Evolutionary conservation across 176 grass and related monocot species (phyloP), one percentile per base, ranked within the genome.

Genomic region (Carex myosuroides): DNA sequence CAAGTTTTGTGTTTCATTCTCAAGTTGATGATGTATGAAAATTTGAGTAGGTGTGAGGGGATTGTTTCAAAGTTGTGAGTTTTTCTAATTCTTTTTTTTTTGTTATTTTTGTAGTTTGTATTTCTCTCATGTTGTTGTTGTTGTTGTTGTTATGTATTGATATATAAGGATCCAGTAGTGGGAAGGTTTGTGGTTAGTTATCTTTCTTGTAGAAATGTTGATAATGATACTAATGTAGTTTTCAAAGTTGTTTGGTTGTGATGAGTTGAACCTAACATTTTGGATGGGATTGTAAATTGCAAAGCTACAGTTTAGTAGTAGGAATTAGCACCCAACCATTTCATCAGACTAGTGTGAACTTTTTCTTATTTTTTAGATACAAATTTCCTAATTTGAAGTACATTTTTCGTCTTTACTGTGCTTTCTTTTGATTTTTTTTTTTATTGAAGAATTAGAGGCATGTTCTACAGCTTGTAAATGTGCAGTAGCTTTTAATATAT

Each of bases 1-100:
- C 81, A 8, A 83, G 81, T 63, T 83, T 83, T 37, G 81, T 83
- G 62, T 83, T 83, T 55, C 18, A 69, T 69, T 83, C 81, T 64
- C 81, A 83, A 83, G 81, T 66, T 30, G 62, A 83, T 50, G 81
- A 83, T 69, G 81, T 21, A 66, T 69, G 81, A 83, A 66, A 44
- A 44, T 44, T 44, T 10, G 37, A 52, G 61, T 35, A 13, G 54
- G 77, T 44, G 6, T 17, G 60, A 30, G 21, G 13, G 20, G 80
- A 9, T 48, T 53, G 60, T 12, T 83, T 68, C 4, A 30, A 55
- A 83, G 18, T 65, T 81, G 42, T 30, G 14, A 29, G 35, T 67
- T 65, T 50, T 39, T 37, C 46, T 21, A 5, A 5, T 56, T 58
- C n/a, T 64, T 64, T 64, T 64, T 64, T 48, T 39, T 50, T 60